These are phyloP conservation scores for Candida bentonensis DNA, from an alignment of 805 yeast genomes.

Conservation along the genomic window DNA sequence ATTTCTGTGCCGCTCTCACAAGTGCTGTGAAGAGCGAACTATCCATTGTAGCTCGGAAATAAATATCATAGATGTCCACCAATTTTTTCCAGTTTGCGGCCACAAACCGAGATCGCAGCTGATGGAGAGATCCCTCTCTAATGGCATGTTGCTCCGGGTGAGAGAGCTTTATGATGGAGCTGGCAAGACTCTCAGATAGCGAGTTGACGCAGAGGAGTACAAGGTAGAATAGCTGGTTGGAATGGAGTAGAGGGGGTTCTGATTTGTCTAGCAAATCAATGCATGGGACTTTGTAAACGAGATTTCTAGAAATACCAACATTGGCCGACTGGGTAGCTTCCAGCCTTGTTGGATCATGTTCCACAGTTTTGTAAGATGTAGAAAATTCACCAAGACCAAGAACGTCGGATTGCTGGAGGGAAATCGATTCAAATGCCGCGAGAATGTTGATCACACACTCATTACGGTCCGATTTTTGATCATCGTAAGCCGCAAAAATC, in stretches of 20 bases:
- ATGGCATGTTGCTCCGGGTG: slow-evolving; percentile 9
- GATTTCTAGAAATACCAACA: slow-evolving; percentile 4
- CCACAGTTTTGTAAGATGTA: not conserved
- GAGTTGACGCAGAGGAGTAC: slow-evolving; percentile 38
- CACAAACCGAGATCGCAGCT: slow-evolving; percentile 8
- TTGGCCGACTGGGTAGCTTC: slow-evolving; percentile 1
- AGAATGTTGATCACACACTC: slow-evolving; percentile 31
- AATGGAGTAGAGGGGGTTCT: slow-evolving; percentile 60
- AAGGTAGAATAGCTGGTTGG: slow-evolving; percentile 46
- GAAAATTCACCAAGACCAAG: slow-evolving; percentile 15
- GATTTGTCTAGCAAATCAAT: slow-evolving; percentile 69
- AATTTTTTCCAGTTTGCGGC: slow-evolving; percentile 23
- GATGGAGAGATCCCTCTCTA: slow-evolving; percentile 5
- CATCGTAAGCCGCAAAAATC: slow-evolving; percentile 53
- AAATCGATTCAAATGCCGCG: slow-evolving; percentile 25
- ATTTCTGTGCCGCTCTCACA: slow-evolving; percentile 62
- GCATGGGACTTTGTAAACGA: slow-evolving; percentile 27
- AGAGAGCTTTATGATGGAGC: slow-evolving; percentile 15
- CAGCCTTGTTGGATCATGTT: not conserved
- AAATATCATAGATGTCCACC: slow-evolving; percentile 32
- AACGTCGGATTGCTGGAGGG: slow-evolving; percentile 22
- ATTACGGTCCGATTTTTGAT: slow-evolving; percentile 43
- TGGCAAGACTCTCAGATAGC: slow-evolving; percentile 57
- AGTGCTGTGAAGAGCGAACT: slow-evolving; percentile 51
- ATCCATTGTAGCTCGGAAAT: slow-evolving; percentile 55